These are phyloP conservation scores for Aquilaria yunnanensis DNA, from an alignment of 345 rosid species.

Conservation along the genomic window DNA sequence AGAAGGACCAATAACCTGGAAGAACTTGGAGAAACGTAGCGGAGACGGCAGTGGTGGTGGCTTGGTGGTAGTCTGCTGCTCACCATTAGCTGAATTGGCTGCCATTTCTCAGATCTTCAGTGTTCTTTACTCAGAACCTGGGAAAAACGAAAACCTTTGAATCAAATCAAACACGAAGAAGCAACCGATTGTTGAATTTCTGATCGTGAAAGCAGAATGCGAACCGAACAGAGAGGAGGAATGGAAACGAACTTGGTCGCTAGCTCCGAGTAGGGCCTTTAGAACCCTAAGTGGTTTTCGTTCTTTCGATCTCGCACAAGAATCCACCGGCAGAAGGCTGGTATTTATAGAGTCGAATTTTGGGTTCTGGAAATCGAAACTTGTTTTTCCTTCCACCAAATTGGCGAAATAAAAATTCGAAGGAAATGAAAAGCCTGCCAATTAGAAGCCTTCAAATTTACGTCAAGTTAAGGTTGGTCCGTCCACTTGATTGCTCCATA, in stretches of 20 bases:
- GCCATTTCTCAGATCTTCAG: constrained; percentile 50
- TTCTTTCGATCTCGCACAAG: constrained; percentile 18
- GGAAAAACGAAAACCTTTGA: not conserved
- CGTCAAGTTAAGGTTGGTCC: constrained; percentile 25
- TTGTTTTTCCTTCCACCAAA: constrained; percentile 17
- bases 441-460: constrained; percentile 33
- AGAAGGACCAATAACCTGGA: constrained; percentile 41
- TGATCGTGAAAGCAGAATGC: constrained; percentile 2
- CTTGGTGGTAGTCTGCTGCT: constrained; percentile 47
- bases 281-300: constrained; percentile 5
- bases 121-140: constrained; percentile 1
- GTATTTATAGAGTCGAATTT: constrained; percentile 33
- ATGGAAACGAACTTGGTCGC: constrained; percentile 4
- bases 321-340: constrained; percentile 16
- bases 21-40: constrained; percentile 76
- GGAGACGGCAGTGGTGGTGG: constrained; percentile 93
- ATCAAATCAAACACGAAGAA: not conserved
- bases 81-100: constrained; percentile 39
- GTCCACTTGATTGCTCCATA: constrained; percentile 22
- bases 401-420: constrained; percentile 8
- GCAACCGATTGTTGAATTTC: not conserved
- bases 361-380: constrained; percentile 16
- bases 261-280: constrained; percentile 8
- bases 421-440: constrained; percentile 9
- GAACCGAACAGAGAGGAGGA: not conserved